Base-by-base conservation (phyloP, 305 asterid species). In the Striga hermonthica region DNA sequence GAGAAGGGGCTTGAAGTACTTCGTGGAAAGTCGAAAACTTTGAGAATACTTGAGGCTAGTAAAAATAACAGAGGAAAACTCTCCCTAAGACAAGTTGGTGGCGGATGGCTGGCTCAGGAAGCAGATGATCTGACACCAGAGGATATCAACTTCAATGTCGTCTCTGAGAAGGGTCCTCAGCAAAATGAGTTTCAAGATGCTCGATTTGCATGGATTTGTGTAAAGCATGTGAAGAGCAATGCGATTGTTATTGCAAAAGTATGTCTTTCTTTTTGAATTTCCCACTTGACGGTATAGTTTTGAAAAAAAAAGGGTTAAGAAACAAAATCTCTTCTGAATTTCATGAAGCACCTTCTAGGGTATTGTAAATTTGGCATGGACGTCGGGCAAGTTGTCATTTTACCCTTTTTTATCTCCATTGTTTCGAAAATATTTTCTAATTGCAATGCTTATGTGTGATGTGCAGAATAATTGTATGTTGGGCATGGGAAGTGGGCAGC, bases 401-500 rank as follows among this genome's bases (percentile, higher is more conserved):
- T 63, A 54, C 5, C 31, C n/a, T 15, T 6, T 7, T 52, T 60
- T 10, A 34, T 12, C 35, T 59, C 49, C 35, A 16, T 38, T 45
- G 44, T 37, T 43, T 57, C 41, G 63, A 15, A 37, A 59, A 41
- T 35, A 14, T 11, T 48, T 54, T 66, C 36, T 67, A 28, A 61
- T 31, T 44, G 15, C 8, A 37, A 45, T 61, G 14, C 12, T 54
- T 58, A 15, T 67, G 31, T 64, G 59, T 69, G 54, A 60, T 66
- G 13, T 78, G 78, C 85, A 90, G 97, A 78, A 90, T 71, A 83
- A 84, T 67, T 79, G 97, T 71, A 90, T 87, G 97, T 75, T 90
- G 47, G 97, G 98, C 45, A 92, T 92, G 98, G 98, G 98, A 74
- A 89, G 98, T 72, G 98, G 98, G 43, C 98, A 92, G 40, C 98